Percentiles rank a stretch among this genome's conserved stretches.
These are phyloP conservation scores for Cryomyces minteri DNA, from an alignment of 495 filamentous ascomycete species.

Conservation along the genomic window DNA sequence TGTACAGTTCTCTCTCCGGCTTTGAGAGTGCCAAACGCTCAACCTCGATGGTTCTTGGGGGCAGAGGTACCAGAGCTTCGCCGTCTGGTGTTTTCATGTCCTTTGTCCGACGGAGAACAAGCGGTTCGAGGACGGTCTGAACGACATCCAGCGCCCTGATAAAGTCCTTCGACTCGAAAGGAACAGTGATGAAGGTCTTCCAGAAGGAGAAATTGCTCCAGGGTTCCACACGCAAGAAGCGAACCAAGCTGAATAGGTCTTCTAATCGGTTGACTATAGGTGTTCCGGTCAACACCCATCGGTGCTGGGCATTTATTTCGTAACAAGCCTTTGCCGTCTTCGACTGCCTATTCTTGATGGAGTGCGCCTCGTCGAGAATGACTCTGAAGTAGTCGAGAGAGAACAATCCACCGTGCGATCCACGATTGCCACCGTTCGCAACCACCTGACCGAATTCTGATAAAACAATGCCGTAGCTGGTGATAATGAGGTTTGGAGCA, in stretches of 20 bases:
- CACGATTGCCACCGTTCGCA: conserved; percentile 32
- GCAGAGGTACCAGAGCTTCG: conserved; percentile 66
- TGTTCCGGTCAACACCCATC: conserved; percentile 90
- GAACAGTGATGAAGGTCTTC: conserved; percentile 95
- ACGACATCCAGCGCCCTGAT: conserved; percentile 89
- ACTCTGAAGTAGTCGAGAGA: conserved; percentile 84
- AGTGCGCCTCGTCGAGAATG: conserved; percentile 88
- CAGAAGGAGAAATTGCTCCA: conserved; percentile 98
- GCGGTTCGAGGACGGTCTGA: conserved; percentile 84
- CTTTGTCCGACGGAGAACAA: conserved; percentile 90
- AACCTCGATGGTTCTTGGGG: conserved; percentile 62
- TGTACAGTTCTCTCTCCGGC: conserved; percentile 76
- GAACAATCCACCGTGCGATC: conserved; percentile 56
- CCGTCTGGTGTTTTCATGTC: conserved; percentile 95
- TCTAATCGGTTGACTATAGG: conserved; percentile 94
- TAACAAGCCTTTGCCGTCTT: conserved; percentile 92
- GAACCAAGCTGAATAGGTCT: conserved; percentile 70
- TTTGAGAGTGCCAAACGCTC: conserved; percentile 71
- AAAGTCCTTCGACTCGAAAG: conserved; percentile 89
- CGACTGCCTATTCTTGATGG: conserved; percentile 68
- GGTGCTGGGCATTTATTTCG: conserved; percentile 63
- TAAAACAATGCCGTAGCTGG: conserved; percentile 84
- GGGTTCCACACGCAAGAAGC: conserved; percentile 60
- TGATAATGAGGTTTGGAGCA: conserved; percentile 81
- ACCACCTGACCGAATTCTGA: conserved; percentile 69